A percentile compares a stretch with the other conserved stretches of the same genome.
phyloP scores from a whole-genome alignment of 306 rosid species.

The Astragalus membranaceus region DNA sequence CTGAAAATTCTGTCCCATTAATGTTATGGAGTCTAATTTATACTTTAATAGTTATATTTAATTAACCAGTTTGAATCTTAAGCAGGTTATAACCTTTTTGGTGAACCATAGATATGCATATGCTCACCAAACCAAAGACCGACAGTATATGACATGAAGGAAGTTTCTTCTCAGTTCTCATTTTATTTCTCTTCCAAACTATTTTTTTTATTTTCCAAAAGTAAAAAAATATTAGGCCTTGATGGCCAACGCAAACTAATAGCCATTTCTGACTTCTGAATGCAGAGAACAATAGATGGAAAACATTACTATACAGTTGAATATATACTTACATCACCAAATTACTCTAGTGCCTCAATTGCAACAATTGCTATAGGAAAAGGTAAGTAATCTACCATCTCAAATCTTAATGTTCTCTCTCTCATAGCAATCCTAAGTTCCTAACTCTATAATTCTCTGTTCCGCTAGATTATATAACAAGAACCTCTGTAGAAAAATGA shows the following conservation, averaged over 20 bases:
- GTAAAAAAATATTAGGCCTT: not conserved
- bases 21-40: not conserved
- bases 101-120: conserved; percentile 61
- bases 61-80: not conserved
- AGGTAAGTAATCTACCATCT: too few species aligned
- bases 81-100: conserved; percentile 49
- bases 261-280: not conserved
- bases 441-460: too few species aligned
- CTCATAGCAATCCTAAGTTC: too few species aligned
- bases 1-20: not conserved
- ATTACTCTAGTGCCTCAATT: too few species aligned
- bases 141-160: conserved; percentile 62
- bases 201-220: not conserved
- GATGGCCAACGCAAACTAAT: not conserved
- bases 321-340: too few species aligned
- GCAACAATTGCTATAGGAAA: too few species aligned
- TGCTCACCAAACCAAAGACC: conserved; percentile 74
- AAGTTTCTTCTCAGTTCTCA: conserved; percentile 39
- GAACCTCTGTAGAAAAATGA: too few species aligned
- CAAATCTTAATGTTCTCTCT: too few species aligned
- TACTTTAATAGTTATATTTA: not conserved
- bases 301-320: too few species aligned
- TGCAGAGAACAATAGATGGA: conserved; percentile 41
- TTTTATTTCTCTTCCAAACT: too few species aligned
- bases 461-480: too few species aligned